Conservation (phyloP, 805 yeast species). For the Metschnikowia aberdeeniae region DNA sequence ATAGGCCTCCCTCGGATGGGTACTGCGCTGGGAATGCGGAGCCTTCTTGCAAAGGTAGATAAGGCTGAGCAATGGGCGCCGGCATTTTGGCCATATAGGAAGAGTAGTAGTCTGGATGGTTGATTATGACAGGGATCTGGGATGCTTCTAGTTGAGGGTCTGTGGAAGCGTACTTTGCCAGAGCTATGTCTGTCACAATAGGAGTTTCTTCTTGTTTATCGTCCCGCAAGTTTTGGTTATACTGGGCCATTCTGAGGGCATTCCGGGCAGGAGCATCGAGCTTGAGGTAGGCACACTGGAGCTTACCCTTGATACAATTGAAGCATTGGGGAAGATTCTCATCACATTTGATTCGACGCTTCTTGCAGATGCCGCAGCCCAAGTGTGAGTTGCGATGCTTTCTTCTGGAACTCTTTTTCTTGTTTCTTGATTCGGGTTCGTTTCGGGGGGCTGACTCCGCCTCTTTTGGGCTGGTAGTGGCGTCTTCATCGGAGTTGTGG, state of each 20-base stretch:
- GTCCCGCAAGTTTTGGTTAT: slow-evolving; percentile 33
- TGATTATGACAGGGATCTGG: background rate
- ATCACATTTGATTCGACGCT: slow-evolving; percentile 61
- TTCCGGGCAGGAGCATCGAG: slow-evolving; percentile 47
- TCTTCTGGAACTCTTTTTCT: slow-evolving; percentile 47
- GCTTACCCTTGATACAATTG: slow-evolving; percentile 49
- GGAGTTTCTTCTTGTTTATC: slow-evolving; percentile 15
- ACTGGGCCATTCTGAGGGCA: slow-evolving; percentile 48
- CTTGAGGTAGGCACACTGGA: slow-evolving; percentile 46
- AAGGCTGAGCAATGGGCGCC: background rate
- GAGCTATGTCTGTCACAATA: background rate
- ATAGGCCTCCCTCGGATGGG: background rate
- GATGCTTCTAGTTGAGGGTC: background rate
- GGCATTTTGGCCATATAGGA: slow-evolving; percentile 1
- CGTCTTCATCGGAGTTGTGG: slow-evolving; percentile 6
- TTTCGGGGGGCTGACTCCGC: slow-evolving; percentile 13
- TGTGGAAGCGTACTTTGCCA: background rate
- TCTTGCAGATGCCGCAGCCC: slow-evolving; percentile 71
- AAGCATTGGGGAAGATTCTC: slow-evolving; percentile 57
- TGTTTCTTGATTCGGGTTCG: slow-evolving; percentile 13
- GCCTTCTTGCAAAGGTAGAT: background rate
- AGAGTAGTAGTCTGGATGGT: slow-evolving; percentile 2
- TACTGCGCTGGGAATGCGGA: background rate
- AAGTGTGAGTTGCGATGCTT: slow-evolving; percentile 65
- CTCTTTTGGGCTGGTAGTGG: slow-evolving; percentile 1